Evolutionary conservation across 345 rosid species (phyloP).

Genomic region (Adansonia digitata): DNA sequence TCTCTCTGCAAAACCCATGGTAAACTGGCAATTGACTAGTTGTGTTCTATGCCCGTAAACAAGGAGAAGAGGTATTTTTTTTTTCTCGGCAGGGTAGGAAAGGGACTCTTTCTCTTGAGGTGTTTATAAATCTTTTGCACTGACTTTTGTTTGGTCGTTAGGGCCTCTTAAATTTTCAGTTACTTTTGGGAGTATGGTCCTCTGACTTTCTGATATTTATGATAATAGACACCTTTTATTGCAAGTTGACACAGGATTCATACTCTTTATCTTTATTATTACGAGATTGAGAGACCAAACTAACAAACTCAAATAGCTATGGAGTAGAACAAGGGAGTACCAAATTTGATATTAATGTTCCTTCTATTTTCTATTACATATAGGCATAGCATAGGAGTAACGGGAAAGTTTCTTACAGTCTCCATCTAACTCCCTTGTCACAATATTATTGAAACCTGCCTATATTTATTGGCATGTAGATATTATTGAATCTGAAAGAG

Average conservation of each 20-base stretch:
- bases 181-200: background rate
- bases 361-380: background rate
- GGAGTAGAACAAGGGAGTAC: background rate
- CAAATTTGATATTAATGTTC: background rate
- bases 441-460: too few species aligned
- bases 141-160: slow-evolving; percentile 11
- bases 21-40: background rate
- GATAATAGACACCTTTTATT: background rate
- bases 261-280: background rate
- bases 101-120: background rate
- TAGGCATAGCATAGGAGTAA: too few species aligned
- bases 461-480: background rate
- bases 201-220: background rate
- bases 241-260: background rate
- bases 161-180: background rate
- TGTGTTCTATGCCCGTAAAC: background rate
- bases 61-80: background rate
- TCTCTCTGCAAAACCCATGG: slow-evolving; percentile 20
- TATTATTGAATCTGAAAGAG: background rate
- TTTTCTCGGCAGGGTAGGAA: background rate
- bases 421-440: too few species aligned
- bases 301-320: background rate
- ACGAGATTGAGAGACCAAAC: background rate
- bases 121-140: slow-evolving; percentile 17
- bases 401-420: background rate